phyloP scores from a whole-genome alignment of 495 filamentous ascomycete species.

The Podospora anserina region DNA sequence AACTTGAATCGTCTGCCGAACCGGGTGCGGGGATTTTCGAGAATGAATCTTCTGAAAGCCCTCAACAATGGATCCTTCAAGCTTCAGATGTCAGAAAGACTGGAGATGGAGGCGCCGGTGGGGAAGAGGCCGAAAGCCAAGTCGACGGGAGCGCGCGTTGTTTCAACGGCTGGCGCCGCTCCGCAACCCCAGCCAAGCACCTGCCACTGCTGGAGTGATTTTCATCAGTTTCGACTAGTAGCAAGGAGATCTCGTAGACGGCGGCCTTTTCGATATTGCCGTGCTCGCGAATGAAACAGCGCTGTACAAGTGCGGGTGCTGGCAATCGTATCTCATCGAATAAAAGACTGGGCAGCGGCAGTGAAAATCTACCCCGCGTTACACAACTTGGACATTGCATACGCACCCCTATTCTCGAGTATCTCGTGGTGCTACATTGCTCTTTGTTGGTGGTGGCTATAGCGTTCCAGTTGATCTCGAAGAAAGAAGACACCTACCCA shows the following conservation, averaged over 20 bases:
- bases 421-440: background rate
- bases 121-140: background rate
- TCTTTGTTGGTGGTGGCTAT: background rate
- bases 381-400: conserved; percentile 10
- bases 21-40: background rate
- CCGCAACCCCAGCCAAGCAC: background rate
- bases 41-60: background rate
- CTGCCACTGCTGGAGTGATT: background rate
- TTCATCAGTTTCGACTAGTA: background rate
- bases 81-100: background rate
- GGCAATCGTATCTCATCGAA: conserved; percentile 21
- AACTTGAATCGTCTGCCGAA: background rate
- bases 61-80: background rate
- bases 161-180: conserved; percentile 3
- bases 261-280: background rate
- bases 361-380: background rate
- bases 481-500: too few relatives aligned
- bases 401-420: too few relatives aligned
- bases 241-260: background rate
- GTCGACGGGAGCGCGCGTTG: background rate
- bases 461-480: background rate
- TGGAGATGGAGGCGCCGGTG: background rate
- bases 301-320: background rate
- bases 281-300: background rate
- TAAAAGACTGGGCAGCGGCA: conserved; percentile 16